These are phyloP conservation scores for Albatrellus sp. DNA, from an alignment of 1,284 basidiomycete genomes.

Conservation along the genomic window DNA sequence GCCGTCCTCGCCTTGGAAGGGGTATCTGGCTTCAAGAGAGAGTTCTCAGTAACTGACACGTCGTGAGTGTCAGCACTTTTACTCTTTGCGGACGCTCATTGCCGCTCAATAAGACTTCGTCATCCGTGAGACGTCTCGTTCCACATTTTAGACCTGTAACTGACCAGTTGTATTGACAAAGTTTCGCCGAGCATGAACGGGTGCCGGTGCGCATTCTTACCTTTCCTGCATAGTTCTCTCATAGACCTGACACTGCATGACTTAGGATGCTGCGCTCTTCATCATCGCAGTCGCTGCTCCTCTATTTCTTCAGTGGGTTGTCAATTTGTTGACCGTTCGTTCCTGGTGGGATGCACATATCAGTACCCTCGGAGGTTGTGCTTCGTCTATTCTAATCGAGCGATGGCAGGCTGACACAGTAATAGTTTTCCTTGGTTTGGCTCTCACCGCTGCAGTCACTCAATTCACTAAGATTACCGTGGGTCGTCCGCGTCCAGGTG, in stretches of 20 bases:
- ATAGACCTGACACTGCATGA: conserved; percentile 5
- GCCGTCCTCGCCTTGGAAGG: conserved; percentile 59
- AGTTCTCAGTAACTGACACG: conserved; percentile 75
- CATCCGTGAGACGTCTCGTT: conserved; percentile 35
- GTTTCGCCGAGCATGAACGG: conserved; percentile 74
- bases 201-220: conserved; percentile 47
- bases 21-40: conserved; percentile 71
- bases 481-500: conserved; percentile 59
- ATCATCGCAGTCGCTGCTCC: conserved; percentile 63
- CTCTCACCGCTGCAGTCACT: conserved; percentile 72
- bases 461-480: conserved; percentile 23
- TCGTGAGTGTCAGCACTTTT: conserved; percentile 31
- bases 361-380: conserved; percentile 58
- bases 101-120: conserved; percentile 22
- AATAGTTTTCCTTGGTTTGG: conserved; percentile 61
- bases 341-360: conserved; percentile 87
- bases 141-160: conserved; percentile 26
- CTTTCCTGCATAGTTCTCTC: not conserved
- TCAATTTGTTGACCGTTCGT: conserved; percentile 61
- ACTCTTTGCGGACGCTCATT: conserved; percentile 4
- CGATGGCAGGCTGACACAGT: conserved; percentile 1
- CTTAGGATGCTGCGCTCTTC: conserved; percentile 44
- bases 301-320: conserved; percentile 48
- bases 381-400: not conserved
- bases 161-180: conserved; percentile 24